A percentile compares a stretch with the other conserved stretches of the same genome.
phyloP scores from a whole-genome alignment of 345 rosid species.

The rapeseed (Brassica napus) region DNA sequence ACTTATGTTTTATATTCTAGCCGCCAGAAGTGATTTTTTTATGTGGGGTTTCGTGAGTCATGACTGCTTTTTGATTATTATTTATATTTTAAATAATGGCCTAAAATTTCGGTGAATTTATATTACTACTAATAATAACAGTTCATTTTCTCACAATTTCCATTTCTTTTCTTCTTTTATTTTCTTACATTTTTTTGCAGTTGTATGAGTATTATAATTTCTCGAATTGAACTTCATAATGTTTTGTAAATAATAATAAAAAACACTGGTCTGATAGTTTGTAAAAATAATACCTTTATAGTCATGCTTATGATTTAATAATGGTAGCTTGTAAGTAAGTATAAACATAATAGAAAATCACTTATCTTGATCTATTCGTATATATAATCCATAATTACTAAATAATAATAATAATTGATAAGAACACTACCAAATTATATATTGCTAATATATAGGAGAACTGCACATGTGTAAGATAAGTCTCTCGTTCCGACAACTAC shows the following conservation, averaged over 20 bases:
- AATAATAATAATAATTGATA: neutral
- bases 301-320: neutral
- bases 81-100: neutral
- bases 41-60: conserved; percentile 19
- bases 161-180: neutral
- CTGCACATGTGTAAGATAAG: neutral
- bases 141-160: neutral
- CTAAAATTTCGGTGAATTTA: neutral
- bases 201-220: neutral
- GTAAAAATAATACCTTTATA: neutral
- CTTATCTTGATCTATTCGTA: no score
- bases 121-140: neutral
- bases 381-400: no score
- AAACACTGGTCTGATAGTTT: neutral
- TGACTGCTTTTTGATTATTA: neutral
- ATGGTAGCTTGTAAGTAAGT: neutral
- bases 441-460: neutral
- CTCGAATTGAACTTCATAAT: neutral
- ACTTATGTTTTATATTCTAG: neutral
- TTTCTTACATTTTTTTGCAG: neutral
- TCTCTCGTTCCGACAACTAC: neutral
- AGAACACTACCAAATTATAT: neutral
- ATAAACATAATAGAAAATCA: no score
- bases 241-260: no score
- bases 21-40: conserved; percentile 24